phyloP scores from a whole-genome alignment of 345 rosid genomes.

The Xanthoceras sorbifolium region DNA sequence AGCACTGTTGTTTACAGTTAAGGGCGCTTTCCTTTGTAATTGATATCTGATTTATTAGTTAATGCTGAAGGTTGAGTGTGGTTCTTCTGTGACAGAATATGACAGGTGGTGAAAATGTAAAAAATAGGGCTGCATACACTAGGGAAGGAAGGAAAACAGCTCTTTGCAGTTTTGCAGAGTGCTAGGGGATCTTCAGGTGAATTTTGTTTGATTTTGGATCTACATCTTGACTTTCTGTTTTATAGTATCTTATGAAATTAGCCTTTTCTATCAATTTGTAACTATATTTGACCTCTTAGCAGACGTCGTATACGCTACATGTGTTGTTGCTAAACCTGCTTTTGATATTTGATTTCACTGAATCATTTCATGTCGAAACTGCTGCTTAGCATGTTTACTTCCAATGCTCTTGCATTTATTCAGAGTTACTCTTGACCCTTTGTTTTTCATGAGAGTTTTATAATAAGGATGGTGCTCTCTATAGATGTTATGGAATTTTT shows the following conservation, averaged over 20 bases:
- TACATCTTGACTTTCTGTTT: slow-evolving; percentile 13
- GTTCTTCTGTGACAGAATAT: slow-evolving; percentile 54
- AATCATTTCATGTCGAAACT: neutral
- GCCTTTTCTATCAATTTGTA: neutral
- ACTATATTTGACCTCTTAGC: neutral
- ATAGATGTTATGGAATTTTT: neutral
- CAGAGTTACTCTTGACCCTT: neutral
- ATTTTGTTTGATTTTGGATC: slow-evolving; percentile 20
- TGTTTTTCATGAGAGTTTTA: neutral
- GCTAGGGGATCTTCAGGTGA: slow-evolving; percentile 98
- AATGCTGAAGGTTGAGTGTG: slow-evolving; percentile 22
- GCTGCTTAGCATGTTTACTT: neutral
- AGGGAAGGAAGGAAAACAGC: slow-evolving; percentile 99
- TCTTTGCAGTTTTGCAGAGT: slow-evolving; percentile 95
- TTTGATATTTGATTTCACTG: neutral
- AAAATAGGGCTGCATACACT: slow-evolving; percentile 79
- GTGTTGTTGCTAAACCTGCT: neutral
- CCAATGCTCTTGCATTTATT: neutral
- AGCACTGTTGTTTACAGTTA: slow-evolving; percentile 88
- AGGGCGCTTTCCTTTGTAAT: slow-evolving; percentile 29
- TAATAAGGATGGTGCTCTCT: neutral
- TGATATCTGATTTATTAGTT: slow-evolving; percentile 18
- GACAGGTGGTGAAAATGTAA: slow-evolving; percentile 57
- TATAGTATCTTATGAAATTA: neutral
- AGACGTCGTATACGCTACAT: neutral